These are phyloP conservation scores for Curvularia hawaiiensis DNA, from an alignment of 2,329 filamentous ascomycete genomes.

Conservation along the genomic window DNA sequence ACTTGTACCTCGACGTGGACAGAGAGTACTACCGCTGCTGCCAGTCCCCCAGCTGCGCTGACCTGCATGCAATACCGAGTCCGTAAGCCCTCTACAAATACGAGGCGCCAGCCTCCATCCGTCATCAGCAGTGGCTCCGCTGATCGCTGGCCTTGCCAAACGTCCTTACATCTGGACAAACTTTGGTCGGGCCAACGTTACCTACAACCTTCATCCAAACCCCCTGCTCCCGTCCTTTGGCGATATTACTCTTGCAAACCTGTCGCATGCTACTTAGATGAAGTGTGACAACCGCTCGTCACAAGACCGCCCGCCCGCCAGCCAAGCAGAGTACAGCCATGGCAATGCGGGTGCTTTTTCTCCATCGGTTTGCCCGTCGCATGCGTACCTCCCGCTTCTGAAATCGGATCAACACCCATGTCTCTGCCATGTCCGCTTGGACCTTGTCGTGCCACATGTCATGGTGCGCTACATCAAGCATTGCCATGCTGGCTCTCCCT, in stretches of 20 bases:
- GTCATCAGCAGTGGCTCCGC: slow-evolving; percentile 2
- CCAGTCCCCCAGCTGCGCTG: slow-evolving; percentile 20
- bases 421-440: not conserved
- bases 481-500: not conserved
- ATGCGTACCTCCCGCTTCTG: slow-evolving; percentile 11
- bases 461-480: not conserved
- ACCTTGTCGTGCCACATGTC: not conserved
- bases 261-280: slow-evolving; percentile 45
- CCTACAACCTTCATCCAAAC: slow-evolving; percentile 24
- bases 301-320: slow-evolving; percentile 27
- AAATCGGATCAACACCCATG: not conserved
- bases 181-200: slow-evolving; percentile 22
- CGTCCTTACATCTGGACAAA: slow-evolving; percentile 19
- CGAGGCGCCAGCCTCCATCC: not conserved
- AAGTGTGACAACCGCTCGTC: slow-evolving; percentile 31
- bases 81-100: slow-evolving; percentile 1
- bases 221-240: slow-evolving; percentile 30
- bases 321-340: slow-evolving; percentile 8
- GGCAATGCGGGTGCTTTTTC: slow-evolving; percentile 2
- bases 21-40: slow-evolving; percentile 1
- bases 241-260: slow-evolving; percentile 34
- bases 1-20: slow-evolving; percentile 33
- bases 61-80: slow-evolving; percentile 18
- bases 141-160: not conserved
- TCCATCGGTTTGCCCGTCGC: slow-evolving; percentile 14